Evolutionary conservation across 164 flowering plant genomes (phyloP), one percentile per base, ranked within the genome.

Genomic region (Akebia trifoliata): DNA sequence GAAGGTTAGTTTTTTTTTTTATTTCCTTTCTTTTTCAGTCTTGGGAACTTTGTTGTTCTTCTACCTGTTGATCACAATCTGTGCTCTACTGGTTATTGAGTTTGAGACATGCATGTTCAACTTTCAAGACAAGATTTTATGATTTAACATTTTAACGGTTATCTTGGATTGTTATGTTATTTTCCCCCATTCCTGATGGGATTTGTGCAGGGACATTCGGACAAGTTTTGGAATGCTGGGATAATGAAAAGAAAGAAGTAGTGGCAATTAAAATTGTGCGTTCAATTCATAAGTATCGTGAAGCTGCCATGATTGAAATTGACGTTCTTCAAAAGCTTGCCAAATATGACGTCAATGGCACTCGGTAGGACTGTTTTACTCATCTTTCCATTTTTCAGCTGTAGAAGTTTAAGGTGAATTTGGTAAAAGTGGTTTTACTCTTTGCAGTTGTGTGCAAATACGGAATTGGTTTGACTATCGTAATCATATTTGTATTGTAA

Each of bases 381-480:
- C 57, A 42, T 54, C 37, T 48, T 11, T 46, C 46, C 51, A n/a
- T 37, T 39, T 56, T 34, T 38, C 22, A 39, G 52, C 45, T 54
- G 51, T 67, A 56, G 61, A 50, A 64, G 50, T 50, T 74, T 67
- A 44, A 67, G 69, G 56, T 61, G 63, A 65, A 74, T 69, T 64
- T 67, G 66, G 87, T 72, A 66, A 77, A 72, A 77, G 74, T 56
- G 69, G 74, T 76, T 83, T 76, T 70, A 79, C 82, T 80, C 81
- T 68, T 80, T 89, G 98, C 98, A 92, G 96, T 83, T 92, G 96
- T 83, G 98, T 92, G 76, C 98, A 92, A 89, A 86, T 92, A 68
- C 92, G 93, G 90, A 84, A 88, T 81, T 91, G 98, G 95, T 91
- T 91, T 88, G 98, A 91, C 88, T 91, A 91, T 88, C 98, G 96